phyloP scores from a whole-genome alignment of 495 filamentous ascomycete species.

The Symbiotaphrina buchneri region DNA sequence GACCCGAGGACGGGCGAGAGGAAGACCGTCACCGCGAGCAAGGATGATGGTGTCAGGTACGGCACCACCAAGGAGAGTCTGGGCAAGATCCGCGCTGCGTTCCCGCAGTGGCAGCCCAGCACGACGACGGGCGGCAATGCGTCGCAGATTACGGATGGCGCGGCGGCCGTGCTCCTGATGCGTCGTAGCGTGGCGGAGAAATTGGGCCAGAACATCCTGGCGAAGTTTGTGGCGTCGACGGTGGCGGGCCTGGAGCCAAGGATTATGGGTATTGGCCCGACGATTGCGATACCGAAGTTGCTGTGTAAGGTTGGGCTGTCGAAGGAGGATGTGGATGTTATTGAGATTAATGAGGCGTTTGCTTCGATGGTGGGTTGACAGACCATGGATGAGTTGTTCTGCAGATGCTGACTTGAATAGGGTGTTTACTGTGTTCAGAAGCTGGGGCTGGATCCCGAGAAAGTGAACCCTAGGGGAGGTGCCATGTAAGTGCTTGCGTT shows the following conservation, averaged over 20 bases:
- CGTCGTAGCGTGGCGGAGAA: constrained; percentile 72
- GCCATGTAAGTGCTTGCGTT: too few relatives aligned
- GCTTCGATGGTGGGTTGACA: constrained; percentile 92
- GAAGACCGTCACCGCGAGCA: constrained; percentile 51
- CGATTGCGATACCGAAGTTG: constrained; percentile 86
- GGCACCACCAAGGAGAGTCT: constrained; percentile 73
- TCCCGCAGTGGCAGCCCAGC: constrained; percentile 74
- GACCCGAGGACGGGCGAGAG: constrained; percentile 62
- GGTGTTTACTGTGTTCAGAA: constrained; percentile 75
- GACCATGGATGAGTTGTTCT: too few relatives aligned
- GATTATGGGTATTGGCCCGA: constrained; percentile 94
- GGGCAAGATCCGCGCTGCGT: constrained; percentile 73
- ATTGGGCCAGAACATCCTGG: constrained; percentile 77
- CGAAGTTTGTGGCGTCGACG: constrained; percentile 83
- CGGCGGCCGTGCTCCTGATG: constrained; percentile 82
- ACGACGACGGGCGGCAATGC: constrained; percentile 94
- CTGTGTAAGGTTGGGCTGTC: constrained; percentile 54
- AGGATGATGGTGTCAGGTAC: constrained; percentile 72
- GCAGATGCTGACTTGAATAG: too few relatives aligned
- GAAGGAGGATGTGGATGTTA: constrained; percentile 68
- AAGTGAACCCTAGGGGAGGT: constrained; percentile 77
- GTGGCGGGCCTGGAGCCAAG: constrained; percentile 74
- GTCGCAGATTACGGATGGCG: constrained; percentile 88
- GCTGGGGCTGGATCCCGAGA: constrained; percentile 53
- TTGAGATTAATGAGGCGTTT: constrained; percentile 95